A percentile compares a stretch with the other conserved stretches of the same genome.
These are phyloP conservation scores for Calonectria fujianensis DNA, from an alignment of 2,329 filamentous ascomycete species.

Conservation along the genomic window DNA sequence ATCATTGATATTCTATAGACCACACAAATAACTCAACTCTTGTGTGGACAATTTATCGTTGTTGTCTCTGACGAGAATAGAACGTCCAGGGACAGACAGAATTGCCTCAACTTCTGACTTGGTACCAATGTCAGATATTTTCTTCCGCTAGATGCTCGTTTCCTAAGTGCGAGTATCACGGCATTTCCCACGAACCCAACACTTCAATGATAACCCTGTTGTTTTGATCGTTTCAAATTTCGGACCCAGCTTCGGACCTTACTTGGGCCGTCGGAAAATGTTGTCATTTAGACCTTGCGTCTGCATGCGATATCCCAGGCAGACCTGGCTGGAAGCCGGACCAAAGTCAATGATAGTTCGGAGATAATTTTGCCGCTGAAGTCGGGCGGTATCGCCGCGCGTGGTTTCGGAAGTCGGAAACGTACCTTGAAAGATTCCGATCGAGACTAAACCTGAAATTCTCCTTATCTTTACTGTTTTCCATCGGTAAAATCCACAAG, in stretches of 20 bases:
- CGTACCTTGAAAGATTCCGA: slow-evolving; percentile 13
- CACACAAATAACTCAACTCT: neutral
- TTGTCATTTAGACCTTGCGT: neutral
- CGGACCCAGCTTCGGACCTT: neutral
- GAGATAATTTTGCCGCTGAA: neutral
- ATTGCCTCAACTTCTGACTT: no score
- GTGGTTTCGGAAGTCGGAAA: slow-evolving; percentile 9
- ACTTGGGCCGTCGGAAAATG: neutral
- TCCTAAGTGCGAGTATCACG: neutral
- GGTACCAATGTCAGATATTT: no score
- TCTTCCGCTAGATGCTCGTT: neutral
- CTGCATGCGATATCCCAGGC: neutral
- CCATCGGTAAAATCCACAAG: neutral
- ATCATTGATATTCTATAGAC: neutral
- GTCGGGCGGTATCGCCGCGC: neutral
- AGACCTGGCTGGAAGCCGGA: neutral
- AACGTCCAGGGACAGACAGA: no score
- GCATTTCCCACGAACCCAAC: neutral
- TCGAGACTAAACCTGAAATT: neutral
- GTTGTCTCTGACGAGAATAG: no score
- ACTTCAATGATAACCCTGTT: neutral
- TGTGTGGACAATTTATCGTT: no score
- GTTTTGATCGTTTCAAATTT: neutral
- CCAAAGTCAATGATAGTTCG: neutral
- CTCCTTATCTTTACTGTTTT: neutral